Conservation (phyloP, 108 stramenopile genomes). For the Cyclostephanos invisitatus region DNA sequence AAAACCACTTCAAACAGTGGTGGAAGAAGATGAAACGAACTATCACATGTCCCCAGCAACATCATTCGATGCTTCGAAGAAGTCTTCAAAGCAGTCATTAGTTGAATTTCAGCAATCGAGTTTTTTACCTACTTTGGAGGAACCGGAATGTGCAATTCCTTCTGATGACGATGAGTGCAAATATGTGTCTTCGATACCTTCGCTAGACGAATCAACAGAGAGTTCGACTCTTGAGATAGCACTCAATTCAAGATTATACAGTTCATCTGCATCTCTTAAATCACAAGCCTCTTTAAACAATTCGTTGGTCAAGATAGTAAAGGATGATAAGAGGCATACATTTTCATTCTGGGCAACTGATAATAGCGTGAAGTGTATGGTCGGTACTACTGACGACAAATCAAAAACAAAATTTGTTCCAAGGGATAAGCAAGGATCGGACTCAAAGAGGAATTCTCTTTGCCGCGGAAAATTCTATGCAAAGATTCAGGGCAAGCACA, state of each 20-base stretch:
- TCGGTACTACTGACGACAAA: constrained; percentile 15
- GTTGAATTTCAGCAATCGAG: constrained; percentile 14
- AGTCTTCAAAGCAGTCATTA: constrained; percentile 41
- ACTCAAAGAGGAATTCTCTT: constrained; percentile 5
- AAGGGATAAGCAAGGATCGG: background rate
- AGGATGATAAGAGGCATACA: constrained; percentile 5
- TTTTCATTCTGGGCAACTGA: constrained; percentile 7
- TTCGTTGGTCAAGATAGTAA: constrained; percentile 9
- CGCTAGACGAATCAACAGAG: constrained; percentile 29
- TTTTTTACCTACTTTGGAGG: constrained; percentile 13
- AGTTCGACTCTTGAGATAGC: constrained; percentile 24
- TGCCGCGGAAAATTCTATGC: constrained; percentile 37
- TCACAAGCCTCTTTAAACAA: background rate
- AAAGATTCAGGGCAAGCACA: constrained; percentile 60
- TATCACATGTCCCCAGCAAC: constrained; percentile 44
- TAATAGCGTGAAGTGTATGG: background rate
- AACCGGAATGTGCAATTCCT: constrained; percentile 5
- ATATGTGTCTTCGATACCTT: constrained; percentile 28
- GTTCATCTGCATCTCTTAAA: background rate
- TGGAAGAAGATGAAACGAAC: constrained; percentile 58
- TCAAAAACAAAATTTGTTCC: background rate
- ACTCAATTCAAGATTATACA: constrained; percentile 9
- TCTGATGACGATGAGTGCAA: constrained; percentile 27
- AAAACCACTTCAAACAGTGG: constrained; percentile 68
- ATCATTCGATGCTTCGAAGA: constrained; percentile 43